Evolutionary conservation across 1,284 basidiomycete genomes (phyloP).

Genomic region (Neolentinus lepideus): DNA sequence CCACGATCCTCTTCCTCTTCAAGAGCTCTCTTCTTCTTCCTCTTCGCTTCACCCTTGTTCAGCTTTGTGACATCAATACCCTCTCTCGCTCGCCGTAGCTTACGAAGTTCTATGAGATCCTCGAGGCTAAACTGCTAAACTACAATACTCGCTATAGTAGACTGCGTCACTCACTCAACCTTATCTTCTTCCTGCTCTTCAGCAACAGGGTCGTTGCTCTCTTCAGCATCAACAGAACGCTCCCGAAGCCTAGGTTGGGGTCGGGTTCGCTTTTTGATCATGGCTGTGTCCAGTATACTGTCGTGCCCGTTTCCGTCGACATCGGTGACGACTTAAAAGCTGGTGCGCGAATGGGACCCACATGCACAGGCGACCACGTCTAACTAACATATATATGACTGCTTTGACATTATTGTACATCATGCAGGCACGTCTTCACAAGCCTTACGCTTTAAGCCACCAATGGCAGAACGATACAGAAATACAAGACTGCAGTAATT

Average conservation of each 20-base stretch:
- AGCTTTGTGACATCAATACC: constrained; percentile 87
- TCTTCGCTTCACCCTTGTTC: constrained; percentile 76
- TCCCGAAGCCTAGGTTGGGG: constrained; percentile 46
- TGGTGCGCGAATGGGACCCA: background rate
- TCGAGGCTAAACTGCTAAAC: constrained; percentile 43
- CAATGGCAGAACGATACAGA: background rate
- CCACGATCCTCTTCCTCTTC: constrained; percentile 46
- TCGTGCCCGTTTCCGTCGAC: background rate
- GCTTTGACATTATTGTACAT: too few species aligned
- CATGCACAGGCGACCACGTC: too few species aligned
- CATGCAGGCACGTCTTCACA: too few species aligned
- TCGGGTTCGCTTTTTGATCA: constrained; percentile 61
- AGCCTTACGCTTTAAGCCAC: too few species aligned
- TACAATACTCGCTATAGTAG: constrained; percentile 4
- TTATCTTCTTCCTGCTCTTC: constrained; percentile 36
- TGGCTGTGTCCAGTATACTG: constrained; percentile 11
- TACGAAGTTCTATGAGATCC: constrained; percentile 82
- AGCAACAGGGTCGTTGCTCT: constrained; percentile 20
- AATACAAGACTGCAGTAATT: background rate
- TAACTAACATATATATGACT: too few species aligned
- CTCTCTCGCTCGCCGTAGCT: constrained; percentile 64
- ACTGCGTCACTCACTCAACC: constrained; percentile 37
- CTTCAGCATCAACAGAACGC: constrained; percentile 33
- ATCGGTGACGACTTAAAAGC: background rate
- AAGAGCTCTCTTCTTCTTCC: constrained; percentile 50